Conservation (phyloP, 495 filamentous ascomycete genomes). For the Corynascus novoguineensis region DNA sequence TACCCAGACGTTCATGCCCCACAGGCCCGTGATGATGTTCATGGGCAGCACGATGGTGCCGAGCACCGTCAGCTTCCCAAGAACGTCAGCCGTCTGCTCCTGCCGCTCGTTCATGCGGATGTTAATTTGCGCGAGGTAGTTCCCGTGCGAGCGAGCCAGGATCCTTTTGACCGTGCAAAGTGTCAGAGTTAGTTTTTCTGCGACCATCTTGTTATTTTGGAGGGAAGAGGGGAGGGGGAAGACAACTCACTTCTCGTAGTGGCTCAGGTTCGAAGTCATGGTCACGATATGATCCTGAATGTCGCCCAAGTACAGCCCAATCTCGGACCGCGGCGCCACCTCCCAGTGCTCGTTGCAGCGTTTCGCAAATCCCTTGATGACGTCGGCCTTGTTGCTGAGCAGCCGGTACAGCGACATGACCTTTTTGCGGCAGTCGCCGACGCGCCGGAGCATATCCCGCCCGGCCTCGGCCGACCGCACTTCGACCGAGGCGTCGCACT, state of each 20-base stretch:
- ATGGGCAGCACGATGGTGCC: slow-evolving; percentile 96
- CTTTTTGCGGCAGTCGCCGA: slow-evolving; percentile 91
- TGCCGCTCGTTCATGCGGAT: slow-evolving; percentile 97
- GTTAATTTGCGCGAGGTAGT: slow-evolving; percentile 89
- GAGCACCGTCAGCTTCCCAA: slow-evolving; percentile 91
- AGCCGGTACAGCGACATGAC: slow-evolving; percentile 91
- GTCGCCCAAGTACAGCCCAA: slow-evolving; percentile 91
- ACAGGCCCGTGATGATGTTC: slow-evolving; percentile 97
- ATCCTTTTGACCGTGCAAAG: slow-evolving; percentile 58
- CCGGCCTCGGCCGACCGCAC: slow-evolving; percentile 52
- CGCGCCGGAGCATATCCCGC: slow-evolving; percentile 79
- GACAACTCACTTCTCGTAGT: slow-evolving; percentile 82
- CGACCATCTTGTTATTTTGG: background rate
- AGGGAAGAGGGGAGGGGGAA: slow-evolving; percentile 7
- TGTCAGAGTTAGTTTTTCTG: slow-evolving; percentile 13
- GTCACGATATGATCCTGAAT: slow-evolving; percentile 99
- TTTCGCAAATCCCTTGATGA: slow-evolving; percentile 99
- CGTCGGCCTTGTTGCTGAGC: slow-evolving; percentile 94
- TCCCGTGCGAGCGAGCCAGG: slow-evolving; percentile 84
- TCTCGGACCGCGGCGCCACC: slow-evolving; percentile 88
- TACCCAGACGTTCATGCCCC: slow-evolving; percentile 98
- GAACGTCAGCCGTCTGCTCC: slow-evolving; percentile 88
- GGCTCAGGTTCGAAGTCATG: slow-evolving; percentile 89
- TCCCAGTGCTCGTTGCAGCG: slow-evolving; percentile 98
- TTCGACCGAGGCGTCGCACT: slow-evolving; percentile 38